Base-by-base conservation (phyloP, 179 eudicot species). In the Heliamphora pulchella region DNA sequence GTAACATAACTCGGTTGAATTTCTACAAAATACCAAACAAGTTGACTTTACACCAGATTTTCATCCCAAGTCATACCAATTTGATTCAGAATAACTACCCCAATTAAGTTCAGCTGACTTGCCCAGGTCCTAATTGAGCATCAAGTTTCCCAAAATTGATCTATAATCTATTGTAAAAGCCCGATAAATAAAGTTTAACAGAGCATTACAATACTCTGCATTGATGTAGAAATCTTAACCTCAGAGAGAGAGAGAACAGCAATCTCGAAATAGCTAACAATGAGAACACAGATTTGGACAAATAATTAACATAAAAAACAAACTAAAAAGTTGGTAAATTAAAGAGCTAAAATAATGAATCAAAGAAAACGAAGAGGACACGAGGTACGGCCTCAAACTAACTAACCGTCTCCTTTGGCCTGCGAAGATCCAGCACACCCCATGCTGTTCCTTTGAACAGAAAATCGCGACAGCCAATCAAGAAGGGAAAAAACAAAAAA, bases 341-440 rank as follows among this genome's bases (percentile, higher is more conserved):
- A 11, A 63, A 75, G 64, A 47, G 0, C 48, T 47, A 17, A 2
- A 44, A 20, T 76, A 46, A 15, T 13, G 22, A 51, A 78, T 74
- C 50, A 57, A 15, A 43, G 65, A 66, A 54, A 8, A 3, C 9
- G 8, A 22, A 59, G 8, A 51, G 6, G 31, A 14, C 15, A 39
- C 1, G 13, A 20, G 14, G 43, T 2, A 53, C 8, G 46, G 48
- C 51, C 31, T 31, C 31, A 31, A 8, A 53, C 17, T 39, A 53
- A 69, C 81, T 79, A 69, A 84, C 84, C 84, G 15, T 82, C 82
- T 2, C 76, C 82, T 75, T 79, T 82, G 66, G 54, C 71, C 78
- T 84, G 82, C 46, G 87, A 81, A 73, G 87, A 84, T 82, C 82
- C 87, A 69, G 80, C 82, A 79, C 87, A 84, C 17, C 87, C 87